Conservation (phyloP, 306 rosid species). For the Betula pendula region DNA sequence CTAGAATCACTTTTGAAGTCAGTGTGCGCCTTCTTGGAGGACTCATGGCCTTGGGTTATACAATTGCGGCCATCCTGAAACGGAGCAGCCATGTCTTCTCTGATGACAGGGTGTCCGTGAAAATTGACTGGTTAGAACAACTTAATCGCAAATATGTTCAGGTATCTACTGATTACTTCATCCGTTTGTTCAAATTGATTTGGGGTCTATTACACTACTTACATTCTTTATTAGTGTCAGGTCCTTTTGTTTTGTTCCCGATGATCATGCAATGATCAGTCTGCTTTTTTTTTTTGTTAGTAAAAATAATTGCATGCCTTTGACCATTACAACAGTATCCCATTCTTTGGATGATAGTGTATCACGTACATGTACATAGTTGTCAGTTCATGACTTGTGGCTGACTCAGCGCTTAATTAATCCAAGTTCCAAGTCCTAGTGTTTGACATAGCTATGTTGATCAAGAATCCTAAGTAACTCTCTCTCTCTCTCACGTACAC, state of each 20-base stretch:
- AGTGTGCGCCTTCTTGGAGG: conserved; percentile 99
- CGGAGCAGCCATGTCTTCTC: conserved; percentile 83
- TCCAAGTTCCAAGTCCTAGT: neutral
- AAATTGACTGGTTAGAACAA: conserved; percentile 96
- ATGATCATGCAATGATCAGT: conserved; percentile 15
- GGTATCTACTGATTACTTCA: conserved; percentile 45
- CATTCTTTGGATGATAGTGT: neutral
- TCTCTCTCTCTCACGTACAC: neutral
- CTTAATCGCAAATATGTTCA: conserved; percentile 89
- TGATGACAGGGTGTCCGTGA: conserved; percentile 75
- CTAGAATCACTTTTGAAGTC: conserved; percentile 96
- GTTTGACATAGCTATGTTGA: neutral
- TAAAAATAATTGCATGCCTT: neutral
- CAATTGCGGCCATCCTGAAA: conserved; percentile 92
- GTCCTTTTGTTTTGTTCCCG: conserved; percentile 4
- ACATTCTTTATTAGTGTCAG: neutral
- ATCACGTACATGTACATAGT: neutral
- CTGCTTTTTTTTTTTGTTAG: neutral
- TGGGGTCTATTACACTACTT: neutral
- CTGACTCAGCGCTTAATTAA: neutral
- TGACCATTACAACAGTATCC: neutral
- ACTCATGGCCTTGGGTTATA: conserved; percentile 97
- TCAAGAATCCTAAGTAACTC: neutral
- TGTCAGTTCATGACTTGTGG: neutral
- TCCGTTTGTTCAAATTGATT: neutral